These are phyloP conservation scores for Neopestalotiopsis rosae DNA, from an alignment of 2,329 filamentous ascomycete genomes.

Conservation along the genomic window DNA sequence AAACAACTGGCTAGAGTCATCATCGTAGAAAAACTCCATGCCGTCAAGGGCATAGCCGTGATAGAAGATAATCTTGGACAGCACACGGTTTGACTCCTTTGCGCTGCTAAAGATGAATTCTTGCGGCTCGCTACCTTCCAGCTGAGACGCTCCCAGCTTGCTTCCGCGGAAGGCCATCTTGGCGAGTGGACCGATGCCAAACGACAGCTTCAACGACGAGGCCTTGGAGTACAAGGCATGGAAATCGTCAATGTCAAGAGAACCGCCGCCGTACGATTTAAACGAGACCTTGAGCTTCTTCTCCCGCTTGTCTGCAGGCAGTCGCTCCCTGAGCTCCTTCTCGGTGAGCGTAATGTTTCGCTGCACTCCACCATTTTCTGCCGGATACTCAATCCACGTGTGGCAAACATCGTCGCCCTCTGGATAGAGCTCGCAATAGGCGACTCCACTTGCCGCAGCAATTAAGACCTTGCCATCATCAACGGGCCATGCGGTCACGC, in stretches of 20 bases:
- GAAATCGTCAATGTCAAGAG: constrained; percentile 79
- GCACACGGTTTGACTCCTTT: constrained; percentile 70
- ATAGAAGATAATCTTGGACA: constrained; percentile 78
- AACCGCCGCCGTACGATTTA: constrained; percentile 77
- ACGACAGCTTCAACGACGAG: constrained; percentile 75
- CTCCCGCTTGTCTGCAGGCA: constrained; percentile 77
- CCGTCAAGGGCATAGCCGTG: constrained; percentile 81
- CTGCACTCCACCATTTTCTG: constrained; percentile 66
- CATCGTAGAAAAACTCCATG: constrained; percentile 91
- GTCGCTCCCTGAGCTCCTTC: constrained; percentile 69
- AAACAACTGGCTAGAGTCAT: constrained; percentile 83
- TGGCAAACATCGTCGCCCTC: constrained; percentile 84
- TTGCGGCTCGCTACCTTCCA: constrained; percentile 71
- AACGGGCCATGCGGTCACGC: constrained; percentile 85
- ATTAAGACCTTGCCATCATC: constrained; percentile 78
- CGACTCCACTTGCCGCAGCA: constrained; percentile 80
- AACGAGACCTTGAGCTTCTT: constrained; percentile 73
- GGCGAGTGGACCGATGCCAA: constrained; percentile 49
- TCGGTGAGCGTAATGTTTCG: constrained; percentile 79
- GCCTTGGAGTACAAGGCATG: constrained; percentile 72
- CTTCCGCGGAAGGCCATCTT: constrained; percentile 78
- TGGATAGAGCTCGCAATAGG: constrained; percentile 81
- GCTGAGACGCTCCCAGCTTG: constrained; percentile 73
- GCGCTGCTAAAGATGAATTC: constrained; percentile 79
- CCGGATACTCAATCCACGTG: constrained; percentile 80